These are phyloP conservation scores for Pichia sp. DNA, from an alignment of 1,139 yeast genomes.

Conservation along the genomic window DNA sequence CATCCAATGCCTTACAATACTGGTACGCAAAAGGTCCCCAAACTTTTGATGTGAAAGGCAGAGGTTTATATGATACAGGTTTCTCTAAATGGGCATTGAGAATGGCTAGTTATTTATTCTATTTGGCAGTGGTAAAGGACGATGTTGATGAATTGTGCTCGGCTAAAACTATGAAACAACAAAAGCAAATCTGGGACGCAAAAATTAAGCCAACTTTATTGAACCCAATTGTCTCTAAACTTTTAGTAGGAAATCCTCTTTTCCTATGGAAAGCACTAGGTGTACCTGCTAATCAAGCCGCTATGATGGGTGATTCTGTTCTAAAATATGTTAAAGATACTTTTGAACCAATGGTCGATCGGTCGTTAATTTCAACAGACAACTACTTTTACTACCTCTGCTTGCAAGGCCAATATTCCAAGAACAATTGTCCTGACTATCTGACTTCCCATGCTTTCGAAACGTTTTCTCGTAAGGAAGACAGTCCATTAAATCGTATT, in stretches of 20 bases:
- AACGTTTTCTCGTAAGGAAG: conserved; percentile 37
- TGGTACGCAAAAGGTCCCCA: conserved; percentile 64
- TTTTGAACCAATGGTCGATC: conserved; percentile 64
- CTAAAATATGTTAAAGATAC: conserved; percentile 71
- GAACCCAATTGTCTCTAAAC: conserved; percentile 62
- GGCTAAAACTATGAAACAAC: conserved; percentile 59
- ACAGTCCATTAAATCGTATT: conserved; percentile 56
- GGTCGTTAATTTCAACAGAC: conserved; percentile 62
- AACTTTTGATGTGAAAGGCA: conserved; percentile 50
- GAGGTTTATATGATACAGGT: conserved; percentile 74
- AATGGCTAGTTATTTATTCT: conserved; percentile 57
- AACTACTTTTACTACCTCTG: conserved; percentile 76
- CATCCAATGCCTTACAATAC: conserved; percentile 76
- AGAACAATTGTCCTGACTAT: conserved; percentile 71
- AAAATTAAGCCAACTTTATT: conserved; percentile 64
- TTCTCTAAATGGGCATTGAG: conserved; percentile 83
- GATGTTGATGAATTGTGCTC: conserved; percentile 53
- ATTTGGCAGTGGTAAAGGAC: conserved; percentile 47
- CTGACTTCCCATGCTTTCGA: conserved; percentile 56
- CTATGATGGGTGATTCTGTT: conserved; percentile 71
- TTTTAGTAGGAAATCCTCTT: conserved; percentile 73
- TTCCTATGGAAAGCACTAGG: conserved; percentile 86
- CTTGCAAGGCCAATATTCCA: conserved; percentile 57
- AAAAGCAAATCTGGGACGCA: conserved; percentile 56
- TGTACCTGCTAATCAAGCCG: conserved; percentile 82